These are phyloP conservation scores for Cryphonectria radicalis DNA, from an alignment of 2,329 filamentous ascomycete genomes.

Conservation along the genomic window DNA sequence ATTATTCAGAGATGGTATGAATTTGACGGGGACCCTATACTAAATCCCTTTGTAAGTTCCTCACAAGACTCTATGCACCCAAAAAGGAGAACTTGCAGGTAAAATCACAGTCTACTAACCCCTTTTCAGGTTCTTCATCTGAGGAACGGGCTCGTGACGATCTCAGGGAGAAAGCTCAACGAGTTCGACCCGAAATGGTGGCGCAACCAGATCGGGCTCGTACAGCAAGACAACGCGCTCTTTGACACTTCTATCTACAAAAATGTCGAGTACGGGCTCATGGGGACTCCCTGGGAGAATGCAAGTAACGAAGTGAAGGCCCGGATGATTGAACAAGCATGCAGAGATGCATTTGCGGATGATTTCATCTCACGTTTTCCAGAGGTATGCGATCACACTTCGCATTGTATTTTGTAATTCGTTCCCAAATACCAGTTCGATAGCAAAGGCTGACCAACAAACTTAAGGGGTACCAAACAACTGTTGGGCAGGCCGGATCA, in stretches of 20 bases:
- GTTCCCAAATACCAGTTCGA: not conserved
- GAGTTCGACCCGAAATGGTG: conserved; percentile 67
- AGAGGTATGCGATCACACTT: conserved; percentile 41
- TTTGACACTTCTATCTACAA: conserved; percentile 54
- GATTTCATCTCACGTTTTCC: conserved; percentile 71
- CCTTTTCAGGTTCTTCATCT: not conserved
- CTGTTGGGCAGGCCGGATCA: conserved; percentile 78
- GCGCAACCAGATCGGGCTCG: conserved; percentile 50
- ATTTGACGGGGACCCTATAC: conserved; percentile 22
- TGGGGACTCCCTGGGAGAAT: conserved; percentile 46
- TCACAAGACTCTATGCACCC: too few relatives aligned
- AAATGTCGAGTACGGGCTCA: conserved; percentile 58
- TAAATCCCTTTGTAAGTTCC: conserved; percentile 17
- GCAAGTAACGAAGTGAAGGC: conserved; percentile 47
- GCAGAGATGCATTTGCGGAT: conserved; percentile 69
- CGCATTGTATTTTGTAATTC: not conserved
- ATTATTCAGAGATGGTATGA: conserved; percentile 72
- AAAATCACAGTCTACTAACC: not conserved
- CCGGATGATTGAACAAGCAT: conserved; percentile 65
- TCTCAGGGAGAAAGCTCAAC: conserved; percentile 12
- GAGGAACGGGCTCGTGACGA: conserved; percentile 15
- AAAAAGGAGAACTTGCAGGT: not conserved
- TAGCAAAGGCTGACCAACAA: conserved; percentile 26
- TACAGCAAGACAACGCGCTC: conserved; percentile 47
- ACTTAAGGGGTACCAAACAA: conserved; percentile 67